Conservation (phyloP, 495 filamentous ascomycete genomes). For the Immersiella caudata region DNA sequence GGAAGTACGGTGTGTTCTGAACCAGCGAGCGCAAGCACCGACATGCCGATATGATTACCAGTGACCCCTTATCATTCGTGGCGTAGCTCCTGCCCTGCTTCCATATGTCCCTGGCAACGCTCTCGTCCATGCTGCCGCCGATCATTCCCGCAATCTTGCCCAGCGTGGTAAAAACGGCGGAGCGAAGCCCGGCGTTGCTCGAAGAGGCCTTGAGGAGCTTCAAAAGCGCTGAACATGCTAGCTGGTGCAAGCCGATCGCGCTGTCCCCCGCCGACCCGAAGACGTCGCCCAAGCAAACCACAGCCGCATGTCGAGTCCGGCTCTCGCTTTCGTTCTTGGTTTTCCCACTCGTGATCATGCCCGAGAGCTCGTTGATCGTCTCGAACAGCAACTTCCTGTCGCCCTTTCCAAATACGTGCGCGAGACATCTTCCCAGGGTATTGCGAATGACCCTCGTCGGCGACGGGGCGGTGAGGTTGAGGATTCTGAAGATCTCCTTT, state of each 20-base stretch:
- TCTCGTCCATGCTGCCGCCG: constrained; percentile 77
- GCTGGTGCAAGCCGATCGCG: constrained; percentile 78
- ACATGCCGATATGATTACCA: constrained; percentile 80
- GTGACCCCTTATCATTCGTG: constrained; percentile 75
- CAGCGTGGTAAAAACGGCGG: constrained; percentile 77
- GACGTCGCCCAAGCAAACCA: constrained; percentile 84
- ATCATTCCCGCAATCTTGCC: constrained; percentile 76
- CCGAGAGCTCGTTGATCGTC: constrained; percentile 84
- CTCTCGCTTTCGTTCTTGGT: constrained; percentile 69
- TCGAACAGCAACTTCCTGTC: constrained; percentile 93
- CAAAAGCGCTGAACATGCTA: constrained; percentile 70
- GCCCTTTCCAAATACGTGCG: constrained; percentile 81
- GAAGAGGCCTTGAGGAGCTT: constrained; percentile 80
- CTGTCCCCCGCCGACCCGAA: constrained; percentile 91
- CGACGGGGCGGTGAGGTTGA: constrained; percentile 81
- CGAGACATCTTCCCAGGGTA: constrained; percentile 81
- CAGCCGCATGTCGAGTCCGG: constrained; percentile 79
- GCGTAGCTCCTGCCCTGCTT: constrained; percentile 82
- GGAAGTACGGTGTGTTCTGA: constrained; percentile 74
- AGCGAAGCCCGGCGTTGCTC: constrained; percentile 79
- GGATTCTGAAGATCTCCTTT: constrained; percentile 85
- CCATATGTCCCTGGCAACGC: constrained; percentile 86
- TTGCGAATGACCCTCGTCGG: constrained; percentile 89
- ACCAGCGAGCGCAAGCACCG: constrained; percentile 76
- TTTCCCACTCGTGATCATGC: constrained; percentile 75